Evolutionary conservation across 805 yeast genomes (phyloP), one percentile per base, ranked within the genome.

Genomic region (Barnettozyma populi): DNA sequence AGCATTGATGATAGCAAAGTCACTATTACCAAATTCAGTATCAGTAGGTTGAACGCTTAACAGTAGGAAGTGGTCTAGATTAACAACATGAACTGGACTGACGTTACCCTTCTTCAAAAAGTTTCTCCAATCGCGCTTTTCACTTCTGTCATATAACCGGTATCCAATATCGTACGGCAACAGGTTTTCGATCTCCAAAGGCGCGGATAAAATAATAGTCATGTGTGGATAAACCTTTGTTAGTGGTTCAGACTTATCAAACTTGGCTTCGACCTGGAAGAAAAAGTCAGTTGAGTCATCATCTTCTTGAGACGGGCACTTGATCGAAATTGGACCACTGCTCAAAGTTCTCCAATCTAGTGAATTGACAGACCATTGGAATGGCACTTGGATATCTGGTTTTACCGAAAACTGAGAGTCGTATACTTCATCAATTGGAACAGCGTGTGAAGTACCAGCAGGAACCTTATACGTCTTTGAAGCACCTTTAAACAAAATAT

Each of bases 211-310:
- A 4, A 81, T 75, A 21, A 94, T 67, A 8, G 72, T 75, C 86
- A 92, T 76, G 57, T 87, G 94, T 0, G 99, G 99, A 59, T 88
- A 95, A 1, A 86, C 75, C 49, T 74, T 72, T 0, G 86, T 76
- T 23, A 90, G 67, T 0, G 89, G 90, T 52, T 87, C 95, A n/a
- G 75, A 72, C 16, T 68, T 62, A 52, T 85, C 80, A 63, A 66
- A 84, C 40, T 69, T 65, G 1, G 92, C 89, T 54, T 79, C 84
- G 0, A 84, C 85, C 54, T 86, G 92, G 66, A 86, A 84, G 57
- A 76, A 84, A 62, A 79, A 86, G 1, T 74, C 63, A 0, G 79
- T 70, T 50, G 60, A 68, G 21, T 71, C 78, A 0, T 63, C 60
- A 0, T 60, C 53, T 2, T 61, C 64, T 2, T 61, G 56, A 0